Evolutionary conservation across 2,329 filamentous ascomycete species (phyloP).

Genomic region (Dactylellina haptotyla): DNA sequence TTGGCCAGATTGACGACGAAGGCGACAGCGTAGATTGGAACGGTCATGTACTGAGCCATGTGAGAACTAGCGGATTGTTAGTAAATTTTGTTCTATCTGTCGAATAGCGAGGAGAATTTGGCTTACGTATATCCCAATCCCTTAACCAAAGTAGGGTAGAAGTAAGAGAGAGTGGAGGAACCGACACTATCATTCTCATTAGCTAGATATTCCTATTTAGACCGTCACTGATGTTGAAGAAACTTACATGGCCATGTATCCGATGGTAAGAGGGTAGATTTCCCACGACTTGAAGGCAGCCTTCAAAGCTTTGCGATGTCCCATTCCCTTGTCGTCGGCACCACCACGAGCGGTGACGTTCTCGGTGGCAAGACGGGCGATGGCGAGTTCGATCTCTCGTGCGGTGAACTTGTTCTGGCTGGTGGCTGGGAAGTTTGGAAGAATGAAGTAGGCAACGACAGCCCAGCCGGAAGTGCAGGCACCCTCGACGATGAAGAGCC

Average conservation of each 20-base stretch:
- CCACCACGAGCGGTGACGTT: slow-evolving; percentile 61
- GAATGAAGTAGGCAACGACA: slow-evolving; percentile 63
- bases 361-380: slow-evolving; percentile 64
- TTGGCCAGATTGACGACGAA: slow-evolving; percentile 66
- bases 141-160: slow-evolving; percentile 67
- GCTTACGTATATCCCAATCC: slow-evolving; percentile 64
- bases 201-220: slow-evolving; percentile 36
- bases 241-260: slow-evolving; percentile 64
- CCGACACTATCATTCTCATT: slow-evolving; percentile 61
- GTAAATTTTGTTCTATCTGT: slow-evolving; percentile 54
- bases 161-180: slow-evolving; percentile 67
- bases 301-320: slow-evolving; percentile 61
- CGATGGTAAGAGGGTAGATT: slow-evolving; percentile 65
- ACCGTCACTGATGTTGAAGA: background rate
- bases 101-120: background rate
- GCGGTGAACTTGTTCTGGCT: slow-evolving; percentile 61
- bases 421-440: slow-evolving; percentile 67
- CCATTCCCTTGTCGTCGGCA: slow-evolving; percentile 57
- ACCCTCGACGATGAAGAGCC: slow-evolving; percentile 65
- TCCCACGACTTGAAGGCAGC: slow-evolving; percentile 64
- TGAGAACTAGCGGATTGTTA: slow-evolving; percentile 5
- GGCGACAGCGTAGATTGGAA: slow-evolving; percentile 68
- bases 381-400: slow-evolving; percentile 63
- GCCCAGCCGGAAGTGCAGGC: slow-evolving; percentile 63
- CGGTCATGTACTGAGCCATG: slow-evolving; percentile 59